Base-by-base conservation (phyloP, 495 filamentous ascomycete species). In the Neurospora discreta region DNA sequence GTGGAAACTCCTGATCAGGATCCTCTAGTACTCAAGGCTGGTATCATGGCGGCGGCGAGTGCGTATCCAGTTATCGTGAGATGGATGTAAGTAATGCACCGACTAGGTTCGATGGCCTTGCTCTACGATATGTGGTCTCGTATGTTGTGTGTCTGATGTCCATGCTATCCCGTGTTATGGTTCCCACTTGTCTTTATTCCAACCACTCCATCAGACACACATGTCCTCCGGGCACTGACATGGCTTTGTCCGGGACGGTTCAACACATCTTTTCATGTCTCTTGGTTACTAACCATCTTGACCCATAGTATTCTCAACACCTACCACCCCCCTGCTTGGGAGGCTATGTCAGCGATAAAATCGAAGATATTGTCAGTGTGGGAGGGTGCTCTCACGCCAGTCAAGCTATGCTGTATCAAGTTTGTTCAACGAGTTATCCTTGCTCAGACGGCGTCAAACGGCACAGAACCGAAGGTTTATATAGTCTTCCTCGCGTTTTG, bases 361-460 rank as follows among this genome's bases (percentile, higher is more conserved):
- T 88, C 90, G 23, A 92, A 90, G 69, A 94, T 99, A 71, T 80
- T 98, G 72, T 89, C 86, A 68, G 88, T 94, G 78, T 97, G 94
- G 95, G 95, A 98, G 81, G 85, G 85, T 30, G 93, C 92, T 11
- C 84, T 88, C 4, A 84, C 88, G 10, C 89, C 92, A 1, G 88
- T 98, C 60, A 91, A 90, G 77, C 87, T 98, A 77, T 95, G 93
- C 85, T 98, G 95, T 81, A 92, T 98, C 85, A 99, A 99, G 79
- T 98, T 99, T 77, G 90, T 92, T 18, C 94, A 98, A 83, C 88
- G 92, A 36, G 93, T 98, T 42, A 91, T 99, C 58, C 90, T 97
- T 70, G 90, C 93, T 8, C 95, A 99, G 79, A 98, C 94, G 8
- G 90, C 90, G 16, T 94, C 93, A 43, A 81, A 89, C 73, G 90